Evolutionary conservation across 352 stramenopile species (phyloP).

Genomic region (Aphanomyces cochlioides): DNA sequence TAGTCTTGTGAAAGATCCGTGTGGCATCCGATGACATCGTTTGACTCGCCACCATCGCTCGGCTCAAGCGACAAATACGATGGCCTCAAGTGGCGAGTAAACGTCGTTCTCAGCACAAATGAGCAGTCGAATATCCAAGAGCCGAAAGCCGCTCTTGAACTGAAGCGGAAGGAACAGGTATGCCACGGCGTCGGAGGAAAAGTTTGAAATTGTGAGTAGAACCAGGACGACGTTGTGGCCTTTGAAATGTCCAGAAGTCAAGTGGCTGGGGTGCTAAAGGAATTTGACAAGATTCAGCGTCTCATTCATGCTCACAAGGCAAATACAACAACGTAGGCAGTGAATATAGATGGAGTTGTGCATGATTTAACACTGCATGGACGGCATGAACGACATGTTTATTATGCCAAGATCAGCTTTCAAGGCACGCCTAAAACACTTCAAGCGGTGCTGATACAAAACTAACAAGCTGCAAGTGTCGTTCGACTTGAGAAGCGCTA

Average conservation of each 20-base stretch:
- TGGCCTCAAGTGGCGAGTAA: slow-evolving; percentile 10
- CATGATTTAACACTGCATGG: too few relatives aligned
- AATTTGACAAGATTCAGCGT: slow-evolving; percentile 17
- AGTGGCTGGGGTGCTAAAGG: not conserved
- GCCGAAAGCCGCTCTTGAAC: not conserved
- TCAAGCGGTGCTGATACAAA: too few relatives aligned
- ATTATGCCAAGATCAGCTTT: too few relatives aligned
- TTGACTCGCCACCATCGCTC: too few relatives aligned
- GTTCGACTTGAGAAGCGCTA: too few relatives aligned
- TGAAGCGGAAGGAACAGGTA: not conserved
- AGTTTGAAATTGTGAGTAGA: not conserved
- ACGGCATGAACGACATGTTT: too few relatives aligned
- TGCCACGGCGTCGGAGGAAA: not conserved
- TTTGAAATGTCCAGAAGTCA: not conserved
- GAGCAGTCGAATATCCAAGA: slow-evolving; percentile 9
- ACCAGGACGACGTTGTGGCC: not conserved
- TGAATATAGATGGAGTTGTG: too few relatives aligned
- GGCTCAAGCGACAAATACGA: not conserved
- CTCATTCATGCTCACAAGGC: not conserved
- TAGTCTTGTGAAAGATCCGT: too few relatives aligned
- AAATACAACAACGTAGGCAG: not conserved
- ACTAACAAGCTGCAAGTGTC: too few relatives aligned
- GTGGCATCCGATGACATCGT: too few relatives aligned
- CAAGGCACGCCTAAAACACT: too few relatives aligned
- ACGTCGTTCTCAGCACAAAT: slow-evolving; percentile 12